These are phyloP conservation scores for Asterella californica DNA, from an alignment of 225 moss, liverwort and hornwort species.

Conservation along the genomic window DNA sequence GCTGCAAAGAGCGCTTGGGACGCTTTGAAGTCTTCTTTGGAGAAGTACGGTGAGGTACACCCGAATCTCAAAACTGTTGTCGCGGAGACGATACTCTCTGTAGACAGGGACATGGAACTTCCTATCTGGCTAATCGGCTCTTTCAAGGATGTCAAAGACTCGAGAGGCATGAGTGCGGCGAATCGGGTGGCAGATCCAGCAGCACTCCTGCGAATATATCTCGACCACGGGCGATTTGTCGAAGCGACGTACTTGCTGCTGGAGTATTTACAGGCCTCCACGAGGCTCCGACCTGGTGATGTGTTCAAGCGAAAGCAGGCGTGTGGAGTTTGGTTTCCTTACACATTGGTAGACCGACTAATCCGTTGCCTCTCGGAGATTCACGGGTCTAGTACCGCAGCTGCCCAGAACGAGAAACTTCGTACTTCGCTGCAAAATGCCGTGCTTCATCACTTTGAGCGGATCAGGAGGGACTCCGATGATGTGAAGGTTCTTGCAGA, in stretches of 20 bases:
- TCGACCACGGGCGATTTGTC: conserved; percentile 77
- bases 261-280: conserved; percentile 76
- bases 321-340: conserved; percentile 96
- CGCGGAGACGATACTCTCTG: conserved; percentile 83
- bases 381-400: conserved; percentile 46
- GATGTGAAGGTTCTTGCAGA: conserved; percentile 57
- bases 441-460: conserved; percentile 83
- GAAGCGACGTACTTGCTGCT: conserved; percentile 88
- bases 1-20: conserved; percentile 78
- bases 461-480: conserved; percentile 79
- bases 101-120: conserved; percentile 93
- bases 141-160: conserved; percentile 82
- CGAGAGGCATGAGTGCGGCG: conserved; percentile 63
- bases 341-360: conserved; percentile 76
- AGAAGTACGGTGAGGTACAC: conserved; percentile 70
- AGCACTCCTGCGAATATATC: conserved; percentile 74
- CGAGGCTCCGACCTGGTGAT: conserved; percentile 75
- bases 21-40: conserved; percentile 73
- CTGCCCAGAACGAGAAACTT: conserved; percentile 55
- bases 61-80: conserved; percentile 76
- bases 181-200: conserved; percentile 76
- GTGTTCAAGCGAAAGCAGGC: conserved; percentile 87
- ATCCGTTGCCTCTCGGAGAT: conserved; percentile 52
- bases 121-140: conserved; percentile 92
- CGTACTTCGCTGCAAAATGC: conserved; percentile 66